These are phyloP conservation scores for Dioscorea zingiberensis DNA, from an alignment of 106 monocot genomes.

Conservation along the genomic window DNA sequence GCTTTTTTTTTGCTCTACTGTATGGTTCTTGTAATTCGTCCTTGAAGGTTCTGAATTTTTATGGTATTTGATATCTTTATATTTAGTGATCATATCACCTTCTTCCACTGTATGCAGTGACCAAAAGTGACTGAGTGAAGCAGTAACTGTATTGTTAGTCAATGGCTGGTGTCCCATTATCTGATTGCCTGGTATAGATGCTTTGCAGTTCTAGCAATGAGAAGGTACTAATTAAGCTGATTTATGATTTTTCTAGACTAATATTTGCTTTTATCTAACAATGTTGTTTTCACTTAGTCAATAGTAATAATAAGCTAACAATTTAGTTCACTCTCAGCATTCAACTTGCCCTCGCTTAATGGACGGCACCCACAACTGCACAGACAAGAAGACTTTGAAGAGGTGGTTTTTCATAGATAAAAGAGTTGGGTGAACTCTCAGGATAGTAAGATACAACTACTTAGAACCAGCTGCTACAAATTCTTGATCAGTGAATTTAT, in stretches of 20 bases:
- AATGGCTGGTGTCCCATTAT: background rate
- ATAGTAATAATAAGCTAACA: too few relatives aligned
- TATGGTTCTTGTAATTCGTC: too few relatives aligned
- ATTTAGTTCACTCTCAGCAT: conserved; percentile 39
- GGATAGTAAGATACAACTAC: background rate
- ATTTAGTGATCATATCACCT: too few relatives aligned
- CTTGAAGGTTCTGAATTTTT: too few relatives aligned
- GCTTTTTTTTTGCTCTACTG: too few relatives aligned
- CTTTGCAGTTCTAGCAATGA: conserved; percentile 7
- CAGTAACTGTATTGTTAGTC: background rate
- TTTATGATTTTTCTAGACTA: background rate
- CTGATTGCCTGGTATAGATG: background rate
- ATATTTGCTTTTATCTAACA: background rate
- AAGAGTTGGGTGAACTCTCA: conserved; percentile 47
- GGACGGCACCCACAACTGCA: conserved; percentile 61
- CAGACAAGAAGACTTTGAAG: conserved; percentile 82
- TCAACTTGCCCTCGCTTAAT: conserved; percentile 46
- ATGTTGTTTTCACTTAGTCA: too few relatives aligned
- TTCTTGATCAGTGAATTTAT: background rate
- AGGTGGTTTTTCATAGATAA: conserved; percentile 99
- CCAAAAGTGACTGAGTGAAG: too few relatives aligned
- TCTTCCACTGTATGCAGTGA: too few relatives aligned
- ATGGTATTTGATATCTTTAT: too few relatives aligned
- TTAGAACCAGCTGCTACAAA: background rate
- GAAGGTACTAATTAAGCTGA: background rate